Evolutionary conservation across 176 grass and related monocot species (phyloP).

Genomic region (Eragrostis nindensis): DNA sequence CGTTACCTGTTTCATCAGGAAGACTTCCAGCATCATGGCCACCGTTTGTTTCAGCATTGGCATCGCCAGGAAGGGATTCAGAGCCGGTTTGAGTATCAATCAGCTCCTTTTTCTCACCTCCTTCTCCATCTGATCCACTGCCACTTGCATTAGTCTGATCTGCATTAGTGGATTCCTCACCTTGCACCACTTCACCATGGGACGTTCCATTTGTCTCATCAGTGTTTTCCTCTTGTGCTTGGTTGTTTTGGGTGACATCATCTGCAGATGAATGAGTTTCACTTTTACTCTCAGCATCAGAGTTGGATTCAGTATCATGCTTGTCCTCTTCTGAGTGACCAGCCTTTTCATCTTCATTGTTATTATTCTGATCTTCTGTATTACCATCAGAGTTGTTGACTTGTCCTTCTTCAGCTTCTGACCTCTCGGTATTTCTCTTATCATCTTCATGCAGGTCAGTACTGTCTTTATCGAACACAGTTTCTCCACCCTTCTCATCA

Average conservation of each 20-base stretch:
- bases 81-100: slow-evolving; percentile 29
- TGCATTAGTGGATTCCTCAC: slow-evolving; percentile 33
- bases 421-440: slow-evolving; percentile 26
- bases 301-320: slow-evolving; percentile 46
- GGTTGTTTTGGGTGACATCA: slow-evolving; percentile 34
- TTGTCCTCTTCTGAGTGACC: slow-evolving; percentile 23
- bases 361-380: slow-evolving; percentile 34
- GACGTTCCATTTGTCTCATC: slow-evolving; percentile 26
- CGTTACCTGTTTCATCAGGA: slow-evolving; percentile 55
- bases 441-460: slow-evolving; percentile 46
- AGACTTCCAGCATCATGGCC: slow-evolving; percentile 41
- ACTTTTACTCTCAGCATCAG: slow-evolving; percentile 48
- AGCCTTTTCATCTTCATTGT: slow-evolving; percentile 28
- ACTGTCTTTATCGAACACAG: slow-evolving; percentile 50
- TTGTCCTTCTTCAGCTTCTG: slow-evolving; percentile 48
- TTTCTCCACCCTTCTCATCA: slow-evolving; percentile 50
- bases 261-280: slow-evolving; percentile 33
- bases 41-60: slow-evolving; percentile 20
- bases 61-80: slow-evolving; percentile 31
- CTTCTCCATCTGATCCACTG: slow-evolving; percentile 44
- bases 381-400: slow-evolving; percentile 37
- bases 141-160: slow-evolving; percentile 23
- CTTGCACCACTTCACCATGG: too few species aligned
- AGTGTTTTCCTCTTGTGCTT: slow-evolving; percentile 38
- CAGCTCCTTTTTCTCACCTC: slow-evolving; percentile 42